Base-by-base conservation (phyloP, 2,329 filamentous ascomycete species). In the Pseudonectria foliicola region DNA sequence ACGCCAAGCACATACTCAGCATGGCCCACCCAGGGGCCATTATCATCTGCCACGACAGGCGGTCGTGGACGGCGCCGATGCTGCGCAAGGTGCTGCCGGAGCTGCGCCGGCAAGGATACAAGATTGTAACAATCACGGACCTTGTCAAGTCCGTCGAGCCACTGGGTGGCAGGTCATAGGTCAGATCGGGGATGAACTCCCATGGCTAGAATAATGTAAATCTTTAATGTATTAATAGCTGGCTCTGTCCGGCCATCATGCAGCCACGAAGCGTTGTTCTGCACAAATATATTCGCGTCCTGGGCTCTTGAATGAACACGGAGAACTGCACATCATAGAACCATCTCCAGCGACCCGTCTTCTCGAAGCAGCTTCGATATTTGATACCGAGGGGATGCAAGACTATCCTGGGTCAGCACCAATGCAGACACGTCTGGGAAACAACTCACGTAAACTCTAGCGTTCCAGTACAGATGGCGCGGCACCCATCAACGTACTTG, bases 1-100 rank as follows among this genome's bases (percentile, higher is more conserved):
- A 95, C 60, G 81, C 85, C 7, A 69, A 67, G 45, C 87, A 94
- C 63, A 75, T 94, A 4, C 59, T 94, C 48, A 87, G 84, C 61
- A 87, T 88, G 82, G 67, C 82, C 25, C 67, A 75, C 30, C 80
- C 83, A 0, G 88, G 88, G 0, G 80, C 75, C 18, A 82, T 95
- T 38, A 80, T 95, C 42, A 81, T 95, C 33, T 89, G 86, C 54
- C 88, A 95, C 63, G 88, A 95, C 63, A 61, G 87, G 45, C 70
- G 88, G 52, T 66, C 70, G n/a, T 94, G 88, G 85, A 93, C 86
- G 16, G 68, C 73, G 31, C 82, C 84, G 1, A 92, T 94, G 85
- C 55, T 94, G 60, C 66, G 68, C 26, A 73, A 66, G 40, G 80
- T 92, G 26, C 58, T 95, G 46, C 82, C 82, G 0, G 81, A 85